These are phyloP conservation scores for Violaceomyces palustris DNA, from an alignment of 1,284 basidiomycete species.

Conservation along the genomic window DNA sequence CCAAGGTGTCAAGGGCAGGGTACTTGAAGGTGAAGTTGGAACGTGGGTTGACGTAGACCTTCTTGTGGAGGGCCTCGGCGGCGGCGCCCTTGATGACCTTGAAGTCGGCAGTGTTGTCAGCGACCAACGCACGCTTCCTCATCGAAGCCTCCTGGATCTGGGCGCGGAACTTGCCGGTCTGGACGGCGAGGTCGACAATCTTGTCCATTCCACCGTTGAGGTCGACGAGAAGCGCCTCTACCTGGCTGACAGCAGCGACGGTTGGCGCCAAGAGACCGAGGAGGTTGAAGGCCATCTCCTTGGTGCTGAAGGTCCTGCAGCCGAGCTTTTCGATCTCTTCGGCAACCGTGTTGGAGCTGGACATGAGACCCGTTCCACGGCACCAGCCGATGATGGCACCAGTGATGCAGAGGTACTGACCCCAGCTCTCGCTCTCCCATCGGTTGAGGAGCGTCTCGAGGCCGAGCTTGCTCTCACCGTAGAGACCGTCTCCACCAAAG, in stretches of 20 bases:
- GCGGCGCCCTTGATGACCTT: conserved; percentile 83
- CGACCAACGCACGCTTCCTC: conserved; percentile 82
- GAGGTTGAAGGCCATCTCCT: conserved; percentile 99
- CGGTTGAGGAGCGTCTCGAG: conserved; percentile 96
- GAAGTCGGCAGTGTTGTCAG: conserved; percentile 93
- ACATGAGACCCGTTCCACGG: conserved; percentile 90
- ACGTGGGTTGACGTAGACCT: conserved; percentile 84
- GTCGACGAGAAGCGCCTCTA: conserved; percentile 93
- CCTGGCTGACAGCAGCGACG: conserved; percentile 99
- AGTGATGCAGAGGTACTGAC: conserved; percentile 93
- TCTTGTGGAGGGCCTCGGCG: conserved; percentile 87
- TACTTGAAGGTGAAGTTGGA: conserved; percentile 96
- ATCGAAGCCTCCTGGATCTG: conserved; percentile 74
- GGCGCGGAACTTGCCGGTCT: conserved; percentile 62
- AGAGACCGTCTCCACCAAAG: conserved; percentile 95
- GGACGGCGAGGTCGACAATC: conserved; percentile 42
- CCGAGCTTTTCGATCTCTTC: conserved; percentile 89
- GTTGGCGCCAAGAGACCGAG: conserved; percentile 95
- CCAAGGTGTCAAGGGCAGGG: conserved; percentile 63
- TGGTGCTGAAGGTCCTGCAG: conserved; percentile 94
- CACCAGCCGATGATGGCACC: conserved; percentile 93
- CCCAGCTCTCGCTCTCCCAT: conserved; percentile 92
- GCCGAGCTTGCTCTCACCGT: conserved; percentile 97
- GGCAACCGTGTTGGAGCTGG: conserved; percentile 86
- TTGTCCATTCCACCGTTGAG: conserved; percentile 69